Percentiles rank a stretch among this genome's conserved stretches.
Evolutionary conservation across 1,284 basidiomycete species (phyloP).

Genomic region (Leccinum fuscescens): DNA sequence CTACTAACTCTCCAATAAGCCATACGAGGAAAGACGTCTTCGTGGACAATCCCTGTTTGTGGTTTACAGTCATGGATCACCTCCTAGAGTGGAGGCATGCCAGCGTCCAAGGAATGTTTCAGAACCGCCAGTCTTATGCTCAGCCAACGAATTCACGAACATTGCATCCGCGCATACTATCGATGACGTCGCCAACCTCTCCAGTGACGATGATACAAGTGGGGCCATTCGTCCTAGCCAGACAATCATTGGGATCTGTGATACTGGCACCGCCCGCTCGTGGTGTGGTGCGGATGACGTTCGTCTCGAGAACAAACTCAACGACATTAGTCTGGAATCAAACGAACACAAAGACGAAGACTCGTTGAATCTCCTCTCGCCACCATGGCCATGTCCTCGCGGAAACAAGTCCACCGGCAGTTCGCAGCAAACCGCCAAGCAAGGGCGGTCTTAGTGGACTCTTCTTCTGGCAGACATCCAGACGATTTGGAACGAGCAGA

Average conservation of each 20-base stretch:
- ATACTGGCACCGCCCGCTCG: background rate
- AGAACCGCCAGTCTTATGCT: slow-evolving; percentile 23
- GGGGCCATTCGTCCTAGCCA: background rate
- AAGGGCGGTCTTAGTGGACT: background rate
- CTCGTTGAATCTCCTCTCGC: slow-evolving; percentile 25
- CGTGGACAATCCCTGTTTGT: slow-evolving; percentile 6
- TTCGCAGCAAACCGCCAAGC: background rate
- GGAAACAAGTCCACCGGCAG: background rate
- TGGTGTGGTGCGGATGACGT: background rate
- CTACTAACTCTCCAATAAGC: background rate
- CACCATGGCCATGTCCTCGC: slow-evolving; percentile 15
- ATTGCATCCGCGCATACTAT: slow-evolving; percentile 13
- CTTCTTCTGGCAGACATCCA: background rate
- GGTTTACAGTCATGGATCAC: background rate
- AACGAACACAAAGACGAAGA: slow-evolving; percentile 8
- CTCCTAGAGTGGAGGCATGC: background rate
- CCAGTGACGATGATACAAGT: background rate
- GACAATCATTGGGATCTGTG: background rate
- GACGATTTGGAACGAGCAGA: background rate
- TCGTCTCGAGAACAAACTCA: background rate
- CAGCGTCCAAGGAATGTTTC: slow-evolving; percentile 23
- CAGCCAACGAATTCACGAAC: slow-evolving; percentile 18
- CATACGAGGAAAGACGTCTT: background rate
- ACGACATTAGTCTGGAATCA: background rate
- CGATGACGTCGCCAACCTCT: slow-evolving; percentile 13